Base-by-base conservation (phyloP, 257 asterid genomes). In the Solanum clarkiae region DNA sequence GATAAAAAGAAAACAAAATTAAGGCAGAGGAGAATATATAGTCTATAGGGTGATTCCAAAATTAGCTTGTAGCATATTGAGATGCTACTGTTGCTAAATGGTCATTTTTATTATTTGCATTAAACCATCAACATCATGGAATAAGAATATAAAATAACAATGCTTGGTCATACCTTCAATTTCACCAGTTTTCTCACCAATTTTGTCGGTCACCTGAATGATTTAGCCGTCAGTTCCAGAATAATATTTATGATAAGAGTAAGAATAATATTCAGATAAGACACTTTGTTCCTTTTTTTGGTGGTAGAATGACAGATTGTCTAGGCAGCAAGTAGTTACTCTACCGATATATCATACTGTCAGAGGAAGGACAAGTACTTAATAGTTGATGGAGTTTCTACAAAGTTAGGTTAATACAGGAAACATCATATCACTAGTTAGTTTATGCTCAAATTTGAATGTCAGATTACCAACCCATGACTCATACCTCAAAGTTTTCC, bases 161-260 rank as follows among this genome's bases (percentile, higher is more conserved):
- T 49, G 63, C 47, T 75, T 15, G 9, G 87, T 71, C 80, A 45
- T 90, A 94, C 97, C 97, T 89, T 90, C 88, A 85, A 81, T 60
- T 83, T 88, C 90, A 83, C 80, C 80, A 74, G 89, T 86, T 80
- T 84, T 86, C 87, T 86, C 88, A 53, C 22, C 81, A 83, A 71
- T 54, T 80, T 66, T 84, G 68, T 72, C 63, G 81, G 69, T 89
- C 85, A 89, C 92, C 96, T 94, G 97, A 90, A 91, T 71, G 51
- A 24, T 86, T 87, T 85, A 88, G 71, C 84, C 83, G 86, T 86
- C 80, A 84, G 47, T 26, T 74, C 86, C 86, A 84, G 68, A 42
- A 83, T 83, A 80, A 85, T 81, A 56, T 59, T 65, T 63, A 53
- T 84, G 20, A 18, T 84, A 83, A 66, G n/a, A 77, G 65, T 53